Base-by-base conservation (phyloP, 1,284 basidiomycete species). In the Microbotryum scabiosae region DNA sequence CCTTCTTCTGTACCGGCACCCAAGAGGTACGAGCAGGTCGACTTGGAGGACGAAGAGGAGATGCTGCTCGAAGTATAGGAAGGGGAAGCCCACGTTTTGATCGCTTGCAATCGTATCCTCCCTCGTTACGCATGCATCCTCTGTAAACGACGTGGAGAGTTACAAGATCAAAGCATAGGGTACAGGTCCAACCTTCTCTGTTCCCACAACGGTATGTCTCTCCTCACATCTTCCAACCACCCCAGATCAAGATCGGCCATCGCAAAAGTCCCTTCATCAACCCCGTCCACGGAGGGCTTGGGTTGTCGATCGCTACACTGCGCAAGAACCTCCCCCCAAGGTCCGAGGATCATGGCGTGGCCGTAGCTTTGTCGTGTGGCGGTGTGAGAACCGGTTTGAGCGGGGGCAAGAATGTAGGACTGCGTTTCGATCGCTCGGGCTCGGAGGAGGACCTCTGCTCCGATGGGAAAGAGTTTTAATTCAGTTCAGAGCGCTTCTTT, bases 381-480 rank as follows among this genome's bases (percentile, higher is more conserved):
- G 4, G 67, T 59, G 54, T 70, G 70, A 18, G 61, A 50, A 14
- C 76, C 76, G n/a, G 74, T 70, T 61, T 77, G 76, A 0, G 75
- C 73, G 1, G 74, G 60, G 2, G 65, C 65, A 2, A 77, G 61
- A 5, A 77, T 70, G 59, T 73, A 78, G 58, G 67, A 70, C 51
- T 78, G 76, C 12, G 75, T 77, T 46, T 78, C 76, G 58, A 77
- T 74, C 0, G 76, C 76, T 21, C 76, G 64, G 3, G 75, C 74
- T 8, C 73, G 66, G 2, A 78, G 69, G 6, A 72, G 65, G n/a
- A 61, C 59, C 46, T 70, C 69, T 70, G 56, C 67, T 1, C 65
- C 73, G 72, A 56, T 70, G 72, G 12, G 69, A 72, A 8, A 72
- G 32, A 7, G 18, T 23, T 25, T 16, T 49, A 4, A 54, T 5